A percentile compares a stretch with the other conserved stretches of the same genome.
Evolutionary conservation across 176 grass and related monocot species (phyloP).

Genomic region (Ensete glaucum): DNA sequence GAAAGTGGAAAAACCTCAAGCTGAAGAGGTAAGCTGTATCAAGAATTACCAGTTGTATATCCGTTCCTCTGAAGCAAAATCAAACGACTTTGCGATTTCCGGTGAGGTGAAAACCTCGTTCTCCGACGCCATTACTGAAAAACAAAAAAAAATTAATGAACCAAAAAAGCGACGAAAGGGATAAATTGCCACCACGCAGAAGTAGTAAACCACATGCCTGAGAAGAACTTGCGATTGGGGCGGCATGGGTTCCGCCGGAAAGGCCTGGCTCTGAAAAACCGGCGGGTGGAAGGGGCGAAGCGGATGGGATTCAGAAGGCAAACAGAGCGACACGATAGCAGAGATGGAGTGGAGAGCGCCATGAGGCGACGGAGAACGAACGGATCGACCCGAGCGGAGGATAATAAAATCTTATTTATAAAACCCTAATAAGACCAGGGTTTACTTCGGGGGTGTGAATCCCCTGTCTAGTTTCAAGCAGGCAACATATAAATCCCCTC

Average conservation of each 20-base stretch:
- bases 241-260: slow-evolving; percentile 31
- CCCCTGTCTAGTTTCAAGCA: no score
- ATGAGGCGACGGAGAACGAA: slow-evolving; percentile 10
- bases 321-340: slow-evolving; percentile 43
- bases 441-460: not conserved
- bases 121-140: slow-evolving; percentile 49
- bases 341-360: slow-evolving; percentile 47
- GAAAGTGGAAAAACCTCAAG: not conserved
- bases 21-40: not conserved
- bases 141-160: slow-evolving; percentile 5
- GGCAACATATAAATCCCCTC: no score
- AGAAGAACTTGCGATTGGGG: slow-evolving; percentile 46
- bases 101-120: slow-evolving; percentile 79
- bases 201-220: slow-evolving; percentile 27
- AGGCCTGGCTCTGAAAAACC: not conserved
- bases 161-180: not conserved
- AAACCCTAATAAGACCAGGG: slow-evolving; percentile 1
- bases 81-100: slow-evolving; percentile 64
- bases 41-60: slow-evolving; percentile 84
- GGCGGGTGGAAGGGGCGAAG: slow-evolving; percentile 30
- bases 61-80: slow-evolving; percentile 80
- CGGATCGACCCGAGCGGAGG: not conserved
- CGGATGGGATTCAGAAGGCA: slow-evolving; percentile 52
- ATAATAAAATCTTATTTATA: not conserved
- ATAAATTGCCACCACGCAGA: not conserved